Percentiles rank a stretch among this genome's conserved stretches.
Conservation (phyloP, 2,329 filamentous ascomycete genomes). For the Nannizzia gypsea region DNA sequence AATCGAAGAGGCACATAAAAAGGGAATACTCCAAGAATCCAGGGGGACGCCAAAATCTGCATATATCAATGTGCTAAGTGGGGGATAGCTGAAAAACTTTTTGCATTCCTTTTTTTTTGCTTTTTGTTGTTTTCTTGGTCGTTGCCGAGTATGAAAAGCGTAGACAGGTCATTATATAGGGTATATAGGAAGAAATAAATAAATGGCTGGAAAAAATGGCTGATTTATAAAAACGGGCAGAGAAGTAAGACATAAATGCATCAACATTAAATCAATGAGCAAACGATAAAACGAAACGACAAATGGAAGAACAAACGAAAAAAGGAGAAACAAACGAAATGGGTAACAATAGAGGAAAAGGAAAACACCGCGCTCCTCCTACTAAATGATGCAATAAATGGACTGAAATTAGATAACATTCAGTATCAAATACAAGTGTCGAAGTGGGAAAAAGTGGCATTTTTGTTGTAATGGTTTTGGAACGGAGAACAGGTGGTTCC, state of each 20-base stretch:
- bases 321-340: neutral
- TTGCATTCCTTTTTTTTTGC: neutral
- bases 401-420: constrained; percentile 2
- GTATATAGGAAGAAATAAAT: neutral
- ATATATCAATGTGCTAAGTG: neutral
- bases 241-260: constrained; percentile 4
- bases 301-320: constrained; percentile 4
- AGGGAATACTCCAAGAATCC: neutral
- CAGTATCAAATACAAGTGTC: constrained; percentile 6
- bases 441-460: constrained; percentile 3
- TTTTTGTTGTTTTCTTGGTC: neutral
- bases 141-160: neutral
- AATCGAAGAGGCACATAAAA: neutral
- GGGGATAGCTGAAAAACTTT: neutral
- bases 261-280: neutral
- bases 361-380: constrained; percentile 3
- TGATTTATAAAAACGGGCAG: neutral
- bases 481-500: neutral
- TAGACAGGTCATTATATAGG: constrained; percentile 6
- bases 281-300: neutral
- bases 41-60: neutral
- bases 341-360: neutral
- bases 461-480: neutral
- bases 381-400: constrained; percentile 5
- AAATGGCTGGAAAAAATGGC: neutral